phyloP scores from a whole-genome alignment of 1,139 yeast species.

The Saccharomyces hybrid region DNA sequence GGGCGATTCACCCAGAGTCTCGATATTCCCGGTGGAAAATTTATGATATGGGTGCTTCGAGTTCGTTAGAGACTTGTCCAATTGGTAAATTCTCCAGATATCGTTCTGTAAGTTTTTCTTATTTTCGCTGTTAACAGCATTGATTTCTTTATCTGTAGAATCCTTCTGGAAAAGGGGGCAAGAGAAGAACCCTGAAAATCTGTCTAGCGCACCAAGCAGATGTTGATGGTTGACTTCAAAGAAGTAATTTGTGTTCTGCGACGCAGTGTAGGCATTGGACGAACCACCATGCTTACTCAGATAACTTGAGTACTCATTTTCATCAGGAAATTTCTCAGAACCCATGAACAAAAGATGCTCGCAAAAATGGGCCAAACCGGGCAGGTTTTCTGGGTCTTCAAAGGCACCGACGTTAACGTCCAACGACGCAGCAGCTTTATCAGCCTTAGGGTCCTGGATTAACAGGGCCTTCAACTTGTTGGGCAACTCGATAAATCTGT shows the following conservation, averaged over 20 bases:
- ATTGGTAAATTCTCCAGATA: conserved; percentile 78
- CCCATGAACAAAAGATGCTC: conserved; percentile 96
- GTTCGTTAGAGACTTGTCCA: conserved; percentile 68
- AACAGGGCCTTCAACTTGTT: conserved; percentile 69
- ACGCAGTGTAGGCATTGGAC: conserved; percentile 80
- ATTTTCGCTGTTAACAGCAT: conserved; percentile 93
- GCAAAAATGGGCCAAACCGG: conserved; percentile 94
- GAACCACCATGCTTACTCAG: conserved; percentile 63
- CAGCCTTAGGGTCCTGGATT: conserved; percentile 78
- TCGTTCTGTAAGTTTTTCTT: conserved; percentile 90
- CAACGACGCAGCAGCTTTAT: conserved; percentile 85
- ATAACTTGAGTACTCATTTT: conserved; percentile 77
- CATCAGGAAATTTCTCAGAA: conserved; percentile 84
- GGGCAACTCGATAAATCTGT: conserved; percentile 56
- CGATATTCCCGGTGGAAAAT: conserved; percentile 66
- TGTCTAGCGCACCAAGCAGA: conserved; percentile 79
- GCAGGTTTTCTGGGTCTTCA: conserved; percentile 62
- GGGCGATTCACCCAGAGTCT: conserved; percentile 55
- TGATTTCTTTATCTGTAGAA: conserved; percentile 85
- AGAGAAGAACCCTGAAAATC: conserved; percentile 89
- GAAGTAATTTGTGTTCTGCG: conserved; percentile 84
- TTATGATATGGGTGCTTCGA: conserved; percentile 65
- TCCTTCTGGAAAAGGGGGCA: conserved; percentile 71
- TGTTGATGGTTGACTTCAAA: conserved; percentile 75
- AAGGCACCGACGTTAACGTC: conserved; percentile 90